Evolutionary conservation across 1,139 yeast species (phyloP), one percentile per base, ranked within the genome.

Genomic region (Ogataea hybrid): DNA sequence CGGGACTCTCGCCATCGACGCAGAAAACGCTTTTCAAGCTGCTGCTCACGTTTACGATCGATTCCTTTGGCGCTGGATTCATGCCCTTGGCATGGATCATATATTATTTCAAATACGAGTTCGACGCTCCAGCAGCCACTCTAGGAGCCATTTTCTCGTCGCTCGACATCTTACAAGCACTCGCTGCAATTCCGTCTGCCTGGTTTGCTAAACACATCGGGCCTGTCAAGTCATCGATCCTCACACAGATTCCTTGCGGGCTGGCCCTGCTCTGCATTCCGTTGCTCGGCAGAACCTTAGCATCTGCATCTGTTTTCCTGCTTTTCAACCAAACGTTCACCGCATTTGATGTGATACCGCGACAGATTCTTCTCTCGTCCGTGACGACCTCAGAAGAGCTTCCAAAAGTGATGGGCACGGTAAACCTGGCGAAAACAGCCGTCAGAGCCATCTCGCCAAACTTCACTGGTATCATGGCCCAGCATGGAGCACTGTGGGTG

Each of bases 81-180:
- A 84, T 87, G 87, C 82, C 95, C 1, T 71, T 81, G 37, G 84
- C 95, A 1, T 89, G 96, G 96, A 74, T 84, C 38, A 87, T 88
- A 25, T 88, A 82, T 58, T 89, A 86, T 63, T 81, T 87, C 65
- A 73, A 73, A 43, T 61, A 59, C 25, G 55, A 60, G 5, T 76
- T 72, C 44, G 42, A 50, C 3, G 58, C 70, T 11, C 56, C 73
- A 1, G 77, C 81, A 1, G 60, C 73, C 1, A 52, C 67, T 0
- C 54, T 77, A 28, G 83, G 82, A 3, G 41, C 63, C 3, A 69
- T 59, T 49, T 88, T 87, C 61, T 86, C 87, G 56, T 56, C 70
- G 33, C 75, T 88, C 6, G 81, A 79, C 48, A 54, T 80, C 23
- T 65, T 78, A 16, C 78, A 79, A 54, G 77, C 90, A 0, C 51